A percentile compares a stretch with the other conserved stretches of the same genome.
These are phyloP conservation scores for Xylariaceae sp. DNA, from an alignment of 2,329 filamentous ascomycete genomes.

Conservation along the genomic window DNA sequence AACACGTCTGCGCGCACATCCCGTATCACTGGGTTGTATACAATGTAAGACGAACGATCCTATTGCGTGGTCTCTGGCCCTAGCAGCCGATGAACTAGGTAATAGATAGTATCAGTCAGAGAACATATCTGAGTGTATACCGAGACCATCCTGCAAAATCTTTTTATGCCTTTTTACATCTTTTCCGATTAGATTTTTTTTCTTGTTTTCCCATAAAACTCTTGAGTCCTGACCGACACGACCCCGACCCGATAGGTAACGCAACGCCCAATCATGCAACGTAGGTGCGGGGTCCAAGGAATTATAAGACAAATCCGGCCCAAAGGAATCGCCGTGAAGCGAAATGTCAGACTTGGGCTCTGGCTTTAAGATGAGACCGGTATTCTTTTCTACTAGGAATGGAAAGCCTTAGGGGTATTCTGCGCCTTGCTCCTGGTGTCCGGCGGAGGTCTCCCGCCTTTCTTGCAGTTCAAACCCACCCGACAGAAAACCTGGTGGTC, in stretches of 20 bases:
- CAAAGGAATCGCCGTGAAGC: conserved; percentile 11
- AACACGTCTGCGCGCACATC: background rate
- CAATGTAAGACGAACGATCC: background rate
- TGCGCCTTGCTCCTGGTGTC: background rate
- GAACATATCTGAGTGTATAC: background rate
- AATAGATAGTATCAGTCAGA: background rate
- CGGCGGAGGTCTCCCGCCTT: conserved; percentile 1
- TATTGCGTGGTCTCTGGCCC: background rate
- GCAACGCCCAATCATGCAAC: conserved; percentile 20
- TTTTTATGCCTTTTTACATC: conserved; percentile 5
- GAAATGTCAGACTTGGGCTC: conserved; percentile 7
- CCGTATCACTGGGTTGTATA: background rate
- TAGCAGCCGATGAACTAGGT: background rate
- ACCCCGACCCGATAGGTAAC: conserved; percentile 1
- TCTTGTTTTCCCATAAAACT: conserved; percentile 5
- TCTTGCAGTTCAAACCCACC: background rate
- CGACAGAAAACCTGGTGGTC: conserved; percentile 4
- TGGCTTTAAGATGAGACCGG: conserved; percentile 11
- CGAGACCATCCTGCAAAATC: background rate
- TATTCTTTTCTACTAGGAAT: conserved; percentile 14
- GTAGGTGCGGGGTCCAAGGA: conserved; percentile 15
- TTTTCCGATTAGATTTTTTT: conserved; percentile 9
- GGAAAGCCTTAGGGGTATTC: conserved; percentile 3
- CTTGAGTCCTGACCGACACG: conserved; percentile 8
- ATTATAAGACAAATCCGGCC: conserved; percentile 10